Base-by-base conservation (phyloP, 768 basidiomycete genomes). In the Gyrodon lividus region DNA sequence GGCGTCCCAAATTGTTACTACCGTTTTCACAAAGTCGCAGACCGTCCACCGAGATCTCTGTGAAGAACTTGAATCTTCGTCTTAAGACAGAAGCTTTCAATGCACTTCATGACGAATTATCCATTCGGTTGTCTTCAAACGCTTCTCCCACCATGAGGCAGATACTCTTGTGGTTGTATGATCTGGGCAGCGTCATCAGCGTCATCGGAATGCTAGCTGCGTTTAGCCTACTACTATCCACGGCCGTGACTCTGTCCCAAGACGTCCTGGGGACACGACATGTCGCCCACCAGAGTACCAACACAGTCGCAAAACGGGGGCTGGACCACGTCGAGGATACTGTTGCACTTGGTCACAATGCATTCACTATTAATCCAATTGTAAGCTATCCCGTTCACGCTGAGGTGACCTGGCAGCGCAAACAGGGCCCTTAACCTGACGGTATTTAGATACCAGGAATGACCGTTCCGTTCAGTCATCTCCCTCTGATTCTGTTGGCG, bases 381-480 rank as follows among this genome's bases (percentile, higher is more conserved):
- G 74, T 70, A 58, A 65, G 71, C 55, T 17, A 4, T 46, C 51
- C 9, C 16, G 3, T 47, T 17, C 2, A 40, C 17, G 2, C 31
- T 20, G 40, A 41, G 19, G 10, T 46, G 20, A 28, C 22, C 23
- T 41, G 37, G 44, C 9, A 22, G 7, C 54, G 5, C 33, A 28
- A 23, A 22, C 28, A 30, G 41, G 12, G 17, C 20, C 22, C 53
- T 52, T 35, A 57, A 23, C 26, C 43, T 34, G 20, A 22, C 23
- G 17, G 10, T 22, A 26, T 46, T 16, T 57, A 92, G 90, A 83
- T 95, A 33, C 92, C 92, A 19, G 92, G 92, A 1, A 54, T 92
- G 6, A 95, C 89, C 2, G 81, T 89, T 1, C 92, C 92, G 1
- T 60, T 90, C n/a, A 68, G 70, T 22, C 84, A 94, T 61, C 62